These are phyloP conservation scores for Circinella umbellata DNA, from an alignment of 371 early-diverging fungal genomes.

Conservation along the genomic window DNA sequence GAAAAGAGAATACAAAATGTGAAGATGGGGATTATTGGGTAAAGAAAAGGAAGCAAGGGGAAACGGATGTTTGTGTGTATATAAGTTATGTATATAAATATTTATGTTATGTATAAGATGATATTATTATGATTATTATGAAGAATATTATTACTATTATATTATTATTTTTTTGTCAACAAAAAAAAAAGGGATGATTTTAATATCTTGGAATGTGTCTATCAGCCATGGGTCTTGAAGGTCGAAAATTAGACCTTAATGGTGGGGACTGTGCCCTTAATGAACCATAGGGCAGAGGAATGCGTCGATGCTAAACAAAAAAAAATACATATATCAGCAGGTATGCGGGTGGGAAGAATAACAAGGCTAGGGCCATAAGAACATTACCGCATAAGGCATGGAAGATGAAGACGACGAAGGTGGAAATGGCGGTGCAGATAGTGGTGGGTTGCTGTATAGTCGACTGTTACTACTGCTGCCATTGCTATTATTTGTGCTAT, in stretches of 20 bases:
- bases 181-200: background rate
- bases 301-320: constrained; percentile 33
- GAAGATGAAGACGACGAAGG: constrained; percentile 8
- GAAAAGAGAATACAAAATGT: too few species aligned
- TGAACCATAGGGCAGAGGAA: constrained; percentile 15
- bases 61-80: too few species aligned
- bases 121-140: too few species aligned
- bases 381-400: constrained; percentile 11
- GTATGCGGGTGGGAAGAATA: background rate
- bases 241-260: constrained; percentile 23
- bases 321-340: constrained; percentile 6
- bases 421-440: constrained; percentile 14
- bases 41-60: too few species aligned
- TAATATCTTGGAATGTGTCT: constrained; percentile 34
- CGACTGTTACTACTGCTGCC: background rate
- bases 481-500: too few species aligned
- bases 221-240: constrained; percentile 26
- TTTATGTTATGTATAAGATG: too few species aligned
- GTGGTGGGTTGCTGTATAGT: background rate
- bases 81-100: too few species aligned
- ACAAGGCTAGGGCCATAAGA: constrained; percentile 5
- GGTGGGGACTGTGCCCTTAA: constrained; percentile 23
- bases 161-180: too few species aligned
- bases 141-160: too few species aligned
- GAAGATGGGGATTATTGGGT: too few species aligned